Evolutionary conservation across 768 basidiomycete genomes (phyloP).

Genomic region (Collybia mongolica): DNA sequence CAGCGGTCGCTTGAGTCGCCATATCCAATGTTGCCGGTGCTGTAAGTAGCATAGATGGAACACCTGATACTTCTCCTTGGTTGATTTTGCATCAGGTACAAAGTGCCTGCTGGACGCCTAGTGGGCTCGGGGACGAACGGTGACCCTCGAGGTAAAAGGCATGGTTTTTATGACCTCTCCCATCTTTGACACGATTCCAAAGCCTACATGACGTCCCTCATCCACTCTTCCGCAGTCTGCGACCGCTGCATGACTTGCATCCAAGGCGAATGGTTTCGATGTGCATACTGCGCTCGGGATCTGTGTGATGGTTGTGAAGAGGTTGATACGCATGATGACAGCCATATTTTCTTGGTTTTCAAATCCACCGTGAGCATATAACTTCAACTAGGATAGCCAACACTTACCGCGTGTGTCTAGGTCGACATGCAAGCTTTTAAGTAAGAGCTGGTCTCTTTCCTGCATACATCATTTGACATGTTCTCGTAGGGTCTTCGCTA

Average conservation of each 20-base stretch:
- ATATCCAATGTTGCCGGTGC: slow-evolving; percentile 48
- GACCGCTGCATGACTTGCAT: slow-evolving; percentile 85
- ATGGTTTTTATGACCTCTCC: too few species aligned
- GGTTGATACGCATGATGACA: slow-evolving; percentile 58
- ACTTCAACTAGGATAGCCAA: not conserved
- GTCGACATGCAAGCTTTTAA: slow-evolving; percentile 75
- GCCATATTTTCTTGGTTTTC: slow-evolving; percentile 85
- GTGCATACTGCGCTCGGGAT: slow-evolving; percentile 85
- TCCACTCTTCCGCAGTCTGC: slow-evolving; percentile 72
- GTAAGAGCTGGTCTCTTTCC: slow-evolving; percentile 35
- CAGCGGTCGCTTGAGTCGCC: slow-evolving; percentile 50
- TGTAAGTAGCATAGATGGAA: slow-evolving; percentile 42
- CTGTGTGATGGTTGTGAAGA: slow-evolving; percentile 81
- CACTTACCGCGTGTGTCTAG: slow-evolving; percentile 29
- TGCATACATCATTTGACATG: slow-evolving; percentile 5
- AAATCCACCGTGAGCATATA: slow-evolving; percentile 65
- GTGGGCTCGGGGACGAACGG: slow-evolving; percentile 19
- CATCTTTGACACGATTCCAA: too few species aligned
- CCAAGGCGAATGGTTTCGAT: slow-evolving; percentile 87
- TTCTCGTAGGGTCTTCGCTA: slow-evolving; percentile 44
- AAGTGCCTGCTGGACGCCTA: slow-evolving; percentile 56
- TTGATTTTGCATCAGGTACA: slow-evolving; percentile 50
- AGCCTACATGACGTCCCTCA: slow-evolving; percentile 65
- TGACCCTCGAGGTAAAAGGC: slow-evolving; percentile 54
- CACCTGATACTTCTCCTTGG: slow-evolving; percentile 1